These are phyloP conservation scores for Apiospora sp. DNA, from an alignment of 2,329 filamentous ascomycete species.

Conservation along the genomic window DNA sequence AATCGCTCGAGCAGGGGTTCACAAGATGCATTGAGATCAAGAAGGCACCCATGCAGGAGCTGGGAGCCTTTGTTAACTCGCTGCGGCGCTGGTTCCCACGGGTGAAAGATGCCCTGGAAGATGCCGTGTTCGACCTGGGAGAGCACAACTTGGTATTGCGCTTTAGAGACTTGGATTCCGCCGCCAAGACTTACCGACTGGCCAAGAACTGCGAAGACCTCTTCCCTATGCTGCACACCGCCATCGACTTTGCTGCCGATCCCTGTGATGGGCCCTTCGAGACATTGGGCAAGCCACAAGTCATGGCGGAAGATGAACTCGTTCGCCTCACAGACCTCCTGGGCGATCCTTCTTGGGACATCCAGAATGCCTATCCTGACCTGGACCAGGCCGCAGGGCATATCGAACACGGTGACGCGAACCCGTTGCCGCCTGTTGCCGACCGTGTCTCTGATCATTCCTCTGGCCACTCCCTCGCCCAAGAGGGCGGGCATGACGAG, in stretches of 20 bases:
- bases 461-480: too few species aligned
- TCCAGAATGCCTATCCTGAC: background rate
- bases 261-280: conserved; percentile 23
- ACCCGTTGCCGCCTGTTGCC: background rate
- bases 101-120: conserved; percentile 23
- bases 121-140: conserved; percentile 9
- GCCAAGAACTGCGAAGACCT: background rate
- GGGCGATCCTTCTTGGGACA: background rate
- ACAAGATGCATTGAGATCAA: conserved; percentile 24
- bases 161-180: conserved; percentile 27
- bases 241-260: conserved; percentile 16
- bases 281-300: background rate
- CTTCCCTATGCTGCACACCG: background rate
- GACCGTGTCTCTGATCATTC: too few species aligned
- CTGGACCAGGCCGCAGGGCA: background rate
- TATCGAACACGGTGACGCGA: background rate
- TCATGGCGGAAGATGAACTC: background rate
- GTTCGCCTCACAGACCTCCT: background rate
- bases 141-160: background rate
- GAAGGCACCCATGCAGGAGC: background rate
- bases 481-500: background rate
- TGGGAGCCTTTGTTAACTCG: background rate
- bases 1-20: background rate
- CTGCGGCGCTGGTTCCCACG: conserved; percentile 19
- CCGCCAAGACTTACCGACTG: conserved; percentile 22